Base-by-base conservation (phyloP, 2,329 filamentous ascomycete genomes). In the Phyllosticta citrichinensis region DNA sequence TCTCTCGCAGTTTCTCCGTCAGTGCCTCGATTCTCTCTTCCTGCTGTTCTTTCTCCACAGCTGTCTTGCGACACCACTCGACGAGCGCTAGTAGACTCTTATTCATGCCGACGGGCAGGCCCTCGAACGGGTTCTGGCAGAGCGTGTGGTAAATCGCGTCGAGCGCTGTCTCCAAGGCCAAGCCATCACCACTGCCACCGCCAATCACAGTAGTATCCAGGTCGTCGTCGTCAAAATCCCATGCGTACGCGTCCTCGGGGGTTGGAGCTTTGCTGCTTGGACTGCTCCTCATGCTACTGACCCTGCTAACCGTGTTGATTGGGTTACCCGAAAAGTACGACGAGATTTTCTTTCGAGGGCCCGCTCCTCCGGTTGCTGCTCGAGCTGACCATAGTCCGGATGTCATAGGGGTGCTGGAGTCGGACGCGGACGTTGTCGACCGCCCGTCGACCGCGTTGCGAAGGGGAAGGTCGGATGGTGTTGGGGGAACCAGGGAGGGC, bases 231-330 rank as follows among this genome's bases (percentile, higher is more conserved):
- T 47, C 40, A n/a, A n/a, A n/a, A n/a, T 6, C 40, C 12, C 40
- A 47, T 17, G 17, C 17, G 40, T n/a, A 47, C 14, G 17, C 14
- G 40, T 47, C 40, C 40, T 47, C 40, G 40, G 40, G 12, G 6
- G 40, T n/a, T n/a, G 40, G 40, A 17, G 40, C 14, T n/a, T n/a
- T 47, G n/a, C 40, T 47, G 40, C 40, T 47, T 14, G 40, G 40
- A 14, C 40, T 47, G 14, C 40, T 47, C 40, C 40, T 47, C 40
- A 47, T 17, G 40, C 40, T 47, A 14, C 40, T n/a, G 6, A 47
- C 14, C 6, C 40, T 4, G 40, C 40, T 14, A 14, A 47, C 14
- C 40, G 40, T 17, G 40, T 70, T 69, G 60, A 71, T 70, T 65
- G n/a, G 60, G 60, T n/a, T 69, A 65, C 2, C 66, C 63, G 59